Base-by-base conservation (phyloP, 2,329 filamentous ascomycete species). In the Cephalotrichum gorgonifer region DNA sequence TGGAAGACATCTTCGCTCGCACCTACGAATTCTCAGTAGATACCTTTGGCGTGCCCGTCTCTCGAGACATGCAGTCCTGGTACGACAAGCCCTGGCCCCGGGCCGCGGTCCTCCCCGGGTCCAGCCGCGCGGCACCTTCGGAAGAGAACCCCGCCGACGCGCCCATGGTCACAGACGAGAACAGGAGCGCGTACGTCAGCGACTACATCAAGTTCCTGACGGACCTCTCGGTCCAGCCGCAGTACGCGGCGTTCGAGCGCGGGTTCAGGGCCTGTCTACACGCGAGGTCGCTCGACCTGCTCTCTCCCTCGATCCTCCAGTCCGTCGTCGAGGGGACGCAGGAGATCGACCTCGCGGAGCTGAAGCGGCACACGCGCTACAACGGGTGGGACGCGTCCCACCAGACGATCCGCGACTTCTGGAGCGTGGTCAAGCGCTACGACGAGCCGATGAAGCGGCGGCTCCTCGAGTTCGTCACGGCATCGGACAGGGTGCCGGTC, bases 401-500 rank as follows among this genome's bases (percentile, higher is more conserved):
- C 55, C 78, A 72, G 14, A 79, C 84, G 1, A 81, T 98, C 39
- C 70, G 72, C 23, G 79, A 86, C 56, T 97, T 98, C 62, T 98
- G 93, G 93, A 74, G 74, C 12, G 76, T 96, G 7, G 85, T 95
- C 1, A 76, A 76, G 54, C 65, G 62, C 31, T 93, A 79, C 60
- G 74, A 80, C 51, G 74, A 83, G 15, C 72, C 76, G 42, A 85
- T 90, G 72, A 85, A 85, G 64, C 78, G 81, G 47, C 81, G 79
- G 57, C 69, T 98, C 30, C 73, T 98, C 28, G 89, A 96, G 62
- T 98, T 98, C 59, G 90, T 98, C 27, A 98, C 93, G 14, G 91
- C 91, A 1, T 91, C 84, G 57, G 90, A 96, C 60, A 78, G 93
- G 2, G 79, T 97, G 2, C 93, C 93, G 0, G 86, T 95, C 0